Percentiles rank a stretch among this genome's conserved stretches.
These are phyloP conservation scores for Chloroidium sp. DNA, from an alignment of 163 green algal species.

Conservation along the genomic window DNA sequence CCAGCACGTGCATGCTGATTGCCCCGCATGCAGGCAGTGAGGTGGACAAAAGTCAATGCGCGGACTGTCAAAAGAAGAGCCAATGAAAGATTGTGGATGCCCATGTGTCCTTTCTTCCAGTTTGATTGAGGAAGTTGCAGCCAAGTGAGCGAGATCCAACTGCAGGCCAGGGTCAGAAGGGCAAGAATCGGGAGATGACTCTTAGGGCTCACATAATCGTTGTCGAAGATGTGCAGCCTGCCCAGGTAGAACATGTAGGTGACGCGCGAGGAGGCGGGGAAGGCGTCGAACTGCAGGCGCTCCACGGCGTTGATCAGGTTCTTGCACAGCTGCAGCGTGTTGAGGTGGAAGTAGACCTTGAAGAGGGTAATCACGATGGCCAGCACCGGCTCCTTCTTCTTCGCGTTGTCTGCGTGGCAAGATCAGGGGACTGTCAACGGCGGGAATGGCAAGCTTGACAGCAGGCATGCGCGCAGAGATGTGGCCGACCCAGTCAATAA, in stretches of 20 bases:
- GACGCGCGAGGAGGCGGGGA: conserved; percentile 51
- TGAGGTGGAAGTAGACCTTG: conserved; percentile 86
- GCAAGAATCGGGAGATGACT: no score
- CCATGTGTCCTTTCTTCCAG: no score
- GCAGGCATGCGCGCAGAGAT: neutral
- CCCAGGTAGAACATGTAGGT: conserved; percentile 79
- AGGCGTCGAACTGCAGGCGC: conserved; percentile 47
- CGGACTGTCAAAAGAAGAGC: no score
- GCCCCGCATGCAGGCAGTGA: no score
- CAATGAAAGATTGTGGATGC: no score
- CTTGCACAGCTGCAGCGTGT: conserved; percentile 66
- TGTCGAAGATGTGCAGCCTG: conserved; percentile 75
- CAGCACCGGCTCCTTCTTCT: conserved; percentile 68
- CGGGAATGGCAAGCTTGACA: neutral
- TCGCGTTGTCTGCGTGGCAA: conserved; percentile 26
- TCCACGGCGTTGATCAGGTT: conserved; percentile 57
- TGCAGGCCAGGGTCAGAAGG: no score
- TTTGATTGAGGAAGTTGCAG: no score
- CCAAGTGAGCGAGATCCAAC: no score
- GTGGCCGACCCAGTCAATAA: no score
- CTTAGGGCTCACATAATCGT: conserved; percentile 53
- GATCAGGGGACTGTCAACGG: neutral
- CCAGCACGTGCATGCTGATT: no score
- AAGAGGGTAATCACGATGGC: conserved; percentile 72
- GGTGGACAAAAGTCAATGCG: no score